Conservation (phyloP, 441 rosid species). For the Euphorbia schlechtendalii region DNA sequence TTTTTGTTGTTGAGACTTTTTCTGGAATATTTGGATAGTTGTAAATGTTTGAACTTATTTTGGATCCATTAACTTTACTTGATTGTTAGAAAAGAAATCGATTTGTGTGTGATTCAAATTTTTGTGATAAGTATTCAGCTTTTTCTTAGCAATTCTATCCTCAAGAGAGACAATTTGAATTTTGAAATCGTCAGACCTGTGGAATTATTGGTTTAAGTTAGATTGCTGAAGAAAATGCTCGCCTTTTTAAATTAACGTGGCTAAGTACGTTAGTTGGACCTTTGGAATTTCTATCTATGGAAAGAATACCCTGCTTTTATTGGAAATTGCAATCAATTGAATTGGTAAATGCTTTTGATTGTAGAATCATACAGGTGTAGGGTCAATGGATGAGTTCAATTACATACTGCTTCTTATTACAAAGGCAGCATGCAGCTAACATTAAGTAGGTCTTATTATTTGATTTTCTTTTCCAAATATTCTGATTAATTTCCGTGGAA, state of each 20-base stretch:
- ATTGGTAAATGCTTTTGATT: neutral
- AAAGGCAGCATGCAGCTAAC: neutral
- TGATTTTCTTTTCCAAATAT: neutral
- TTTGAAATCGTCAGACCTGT: neutral
- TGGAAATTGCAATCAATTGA: neutral
- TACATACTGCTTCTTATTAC: neutral
- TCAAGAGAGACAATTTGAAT: neutral
- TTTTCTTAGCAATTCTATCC: neutral
- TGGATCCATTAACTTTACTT: neutral
- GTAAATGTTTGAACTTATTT: neutral
- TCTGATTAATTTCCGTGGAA: neutral
- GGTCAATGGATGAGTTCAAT: neutral
- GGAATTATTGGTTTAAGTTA: neutral
- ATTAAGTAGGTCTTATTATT: neutral
- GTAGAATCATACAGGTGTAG: neutral
- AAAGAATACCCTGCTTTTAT: no score
- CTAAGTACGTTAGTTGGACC: neutral
- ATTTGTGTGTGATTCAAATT: neutral
- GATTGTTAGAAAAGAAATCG: neutral
- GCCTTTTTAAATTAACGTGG: neutral
- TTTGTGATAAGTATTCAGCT: neutral
- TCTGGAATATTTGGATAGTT: no score
- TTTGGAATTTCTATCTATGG: no score
- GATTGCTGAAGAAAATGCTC: neutral
- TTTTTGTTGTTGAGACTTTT: neutral